Evolutionary conservation across 805 yeast genomes (phyloP), one percentile per base, ranked within the genome.

Genomic region (Metschnikowia reukaufii): DNA sequence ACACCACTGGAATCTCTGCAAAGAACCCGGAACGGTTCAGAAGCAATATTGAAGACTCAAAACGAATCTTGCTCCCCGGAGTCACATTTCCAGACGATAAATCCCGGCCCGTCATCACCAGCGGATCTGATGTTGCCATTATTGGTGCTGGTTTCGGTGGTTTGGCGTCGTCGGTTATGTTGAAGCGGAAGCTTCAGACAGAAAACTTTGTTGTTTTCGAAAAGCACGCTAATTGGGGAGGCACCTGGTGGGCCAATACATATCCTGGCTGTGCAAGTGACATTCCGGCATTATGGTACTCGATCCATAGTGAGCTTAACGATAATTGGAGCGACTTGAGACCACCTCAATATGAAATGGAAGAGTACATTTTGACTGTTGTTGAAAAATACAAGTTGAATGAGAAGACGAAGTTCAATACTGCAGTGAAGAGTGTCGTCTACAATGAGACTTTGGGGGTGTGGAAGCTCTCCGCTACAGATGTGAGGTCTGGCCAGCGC

Each of bases 251-350:
- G 56, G 75, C 75, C 16, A 72, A 72, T 51, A 67, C 74, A 4
- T 72, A 70, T 48, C 76, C 76, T 2, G 75, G 75, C 1, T 68
- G 74, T 53, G 74, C 75, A n/a, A 63, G 67, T 18, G 76, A 72
- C 56, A 68, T 72, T 39, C 76, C 76, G 6, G 74, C 74, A 2
- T 44, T 67, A 20, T 72, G 73, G 73, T 71, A 71, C 50, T 65
- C 70, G 13, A 60, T 61, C 37, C 65, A 58, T 31, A 55, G 56
- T 32, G 73, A 64, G 47, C 60, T 70, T 51, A 69, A 64, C 45
- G 54, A 50, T 20, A 65, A 62, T 31, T 71, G 76, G 76, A 60
- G 67, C 42, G 58, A 59, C 36, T 41, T 69, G 23, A 66, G 71
- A 29, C 76, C 76, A 6, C 75, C 74, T 0, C 74, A 70, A 48